Evolutionary conservation across 306 rosid genomes (phyloP), one percentile per base, ranked within the genome.

Genomic region (Fragaria ananassa): DNA sequence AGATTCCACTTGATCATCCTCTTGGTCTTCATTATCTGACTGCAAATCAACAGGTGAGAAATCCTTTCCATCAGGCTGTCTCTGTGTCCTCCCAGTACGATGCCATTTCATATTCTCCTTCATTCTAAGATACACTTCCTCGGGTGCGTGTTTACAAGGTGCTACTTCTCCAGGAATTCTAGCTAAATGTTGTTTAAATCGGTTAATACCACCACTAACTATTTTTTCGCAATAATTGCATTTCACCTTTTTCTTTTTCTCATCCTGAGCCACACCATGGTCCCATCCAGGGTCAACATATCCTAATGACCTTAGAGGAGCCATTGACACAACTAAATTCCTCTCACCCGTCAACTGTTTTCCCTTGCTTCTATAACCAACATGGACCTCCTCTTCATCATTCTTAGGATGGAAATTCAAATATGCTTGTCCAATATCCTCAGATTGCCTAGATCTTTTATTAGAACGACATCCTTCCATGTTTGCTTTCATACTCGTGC

Each of bases 21-120:
- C 93, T 58, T 90, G 97, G 70, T 89, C 91, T 71, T 95, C 96
- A 72, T 85, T 80, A 75, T 90, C 97, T 4, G 96, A 89, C 68
- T 85, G 85, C 76, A 85, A 74, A 84, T 90, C 91, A 78, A 89
- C 85, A 75, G 83, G 79, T 63, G 87, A 83, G 63, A 77, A 72
- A 27, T 94, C 96, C 62, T 86, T 87, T 66, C 83, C 69, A 78
- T 94, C 97, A 10, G 91, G 88, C 47, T 72, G 92, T 82, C 93
- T 86, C 53, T 85, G 90, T 81, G 93, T 87, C 86, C 96, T 89
- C 61, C 98, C 98, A 61, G 96, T 92, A 74, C 98, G 96, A 80
- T 95, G 98, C 98, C 97, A 92, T 86, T 92, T 95, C 98, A 95
- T 95, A 81, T 95, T 95, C 72, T 94, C 98, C 85, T 94, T 94